Evolutionary conservation across 2,329 filamentous ascomycete species (phyloP), one percentile per base, ranked within the genome.

Genomic region (Epicoccum nigrum): DNA sequence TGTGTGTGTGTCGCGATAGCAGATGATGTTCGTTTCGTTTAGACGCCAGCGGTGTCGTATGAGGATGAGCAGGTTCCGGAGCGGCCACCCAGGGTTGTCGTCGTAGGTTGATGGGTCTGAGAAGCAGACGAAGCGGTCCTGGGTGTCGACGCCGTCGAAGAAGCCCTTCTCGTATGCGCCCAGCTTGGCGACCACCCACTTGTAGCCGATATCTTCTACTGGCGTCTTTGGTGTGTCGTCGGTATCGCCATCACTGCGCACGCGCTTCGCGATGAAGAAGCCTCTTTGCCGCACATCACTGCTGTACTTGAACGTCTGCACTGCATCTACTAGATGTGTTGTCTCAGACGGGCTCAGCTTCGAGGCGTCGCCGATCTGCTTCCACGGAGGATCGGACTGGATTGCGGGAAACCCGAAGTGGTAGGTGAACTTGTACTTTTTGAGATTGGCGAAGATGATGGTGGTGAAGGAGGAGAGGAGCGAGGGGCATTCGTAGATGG

Each of bases 381-480:
- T 87, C 94, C 94, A 99, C 21, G 82, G 79, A 1, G 91, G 90
- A 46, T 93, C 87, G 4, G 93, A 96, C 70, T 96, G 92, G 35
- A 99, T 81, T 13, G 93, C 92, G 1, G 94, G 94, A 67, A 96
- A 99, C 4, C 89, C 93, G 74, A 97, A 97, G 86, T 95, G 96
- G 76, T 97, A 97, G n/a, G 88, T 91, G 71, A 97, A 97, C 57
- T 87, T 90, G 77, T 97, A 97, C 70, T 95, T 97, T 74, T 99
- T 99, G 27, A 99, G 82, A 69, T 99, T 93, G 56, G 94, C 93
- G 71, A 90, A 99, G 13, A 91, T 96, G 37, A 97, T 85, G 51
- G 95, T 86, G 20, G 90, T 83, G 72, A 97, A 97, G 6, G 90
- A 94, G 4, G 91, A 86, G 15, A 99, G 85, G 2, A 97, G 82